phyloP scores from a whole-genome alignment of 139 green algal species.

The Tetratostichococcus sp. region DNA sequence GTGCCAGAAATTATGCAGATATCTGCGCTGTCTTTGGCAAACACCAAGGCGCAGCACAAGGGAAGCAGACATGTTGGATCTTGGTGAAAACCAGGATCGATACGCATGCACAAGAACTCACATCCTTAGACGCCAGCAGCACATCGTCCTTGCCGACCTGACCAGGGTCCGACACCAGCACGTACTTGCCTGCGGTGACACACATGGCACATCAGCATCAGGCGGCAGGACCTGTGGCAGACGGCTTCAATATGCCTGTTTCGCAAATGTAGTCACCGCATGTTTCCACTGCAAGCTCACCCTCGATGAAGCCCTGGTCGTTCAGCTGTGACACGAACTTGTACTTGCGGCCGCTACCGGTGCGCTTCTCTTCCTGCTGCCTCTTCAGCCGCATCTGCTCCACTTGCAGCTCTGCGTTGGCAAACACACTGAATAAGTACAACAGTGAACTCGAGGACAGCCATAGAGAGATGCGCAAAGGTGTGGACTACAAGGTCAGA shows the following conservation, averaged over 20 bases:
- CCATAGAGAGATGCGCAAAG: too few species aligned
- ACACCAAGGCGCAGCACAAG: too few species aligned
- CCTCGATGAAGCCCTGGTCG: slow-evolving; percentile 1
- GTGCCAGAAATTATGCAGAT: too few species aligned
- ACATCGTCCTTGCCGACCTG: neutral
- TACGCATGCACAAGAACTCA: neutral
- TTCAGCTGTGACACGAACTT: neutral
- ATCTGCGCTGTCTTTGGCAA: too few species aligned
- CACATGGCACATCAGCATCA: too few species aligned
- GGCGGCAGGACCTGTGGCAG: too few species aligned
- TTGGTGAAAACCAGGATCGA: too few species aligned
- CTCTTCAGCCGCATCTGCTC: neutral
- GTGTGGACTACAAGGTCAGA: too few species aligned
- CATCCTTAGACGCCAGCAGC: neutral
- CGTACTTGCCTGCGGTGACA: neutral
- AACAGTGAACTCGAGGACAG: too few species aligned
- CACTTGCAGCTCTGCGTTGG: neutral
- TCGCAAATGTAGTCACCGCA: too few species aligned
- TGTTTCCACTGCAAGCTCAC: neutral
- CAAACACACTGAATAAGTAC: neutral
- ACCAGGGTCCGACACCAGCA: neutral
- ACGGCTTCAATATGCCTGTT: too few species aligned
- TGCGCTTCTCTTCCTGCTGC: neutral
- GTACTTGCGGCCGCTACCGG: neutral
- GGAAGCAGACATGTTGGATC: too few species aligned